These are phyloP conservation scores for Sporothrix pallida DNA, from an alignment of 2,329 filamentous ascomycete species.

Conservation along the genomic window DNA sequence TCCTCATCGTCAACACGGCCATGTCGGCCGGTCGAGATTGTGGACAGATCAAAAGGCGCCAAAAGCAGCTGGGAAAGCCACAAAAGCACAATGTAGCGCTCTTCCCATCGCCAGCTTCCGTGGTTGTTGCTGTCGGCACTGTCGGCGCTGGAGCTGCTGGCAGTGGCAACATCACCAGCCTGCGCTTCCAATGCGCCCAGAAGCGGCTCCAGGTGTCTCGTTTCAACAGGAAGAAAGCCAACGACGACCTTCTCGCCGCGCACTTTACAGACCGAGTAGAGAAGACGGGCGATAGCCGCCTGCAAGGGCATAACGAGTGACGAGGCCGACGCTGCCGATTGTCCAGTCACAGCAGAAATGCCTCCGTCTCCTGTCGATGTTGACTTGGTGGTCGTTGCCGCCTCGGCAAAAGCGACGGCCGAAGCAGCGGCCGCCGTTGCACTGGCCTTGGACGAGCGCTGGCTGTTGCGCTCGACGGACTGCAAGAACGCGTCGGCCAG, in stretches of 20 bases:
- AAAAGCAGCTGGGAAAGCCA: conserved; percentile 86
- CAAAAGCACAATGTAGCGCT: conserved; percentile 82
- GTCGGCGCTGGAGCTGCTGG: conserved; percentile 35
- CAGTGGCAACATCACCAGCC: not conserved
- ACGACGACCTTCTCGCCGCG: conserved; percentile 91
- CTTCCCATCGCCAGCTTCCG: conserved; percentile 74
- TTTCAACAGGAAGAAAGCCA: conserved; percentile 88
- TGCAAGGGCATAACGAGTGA: conserved; percentile 61
- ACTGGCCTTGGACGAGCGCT: conserved; percentile 18
- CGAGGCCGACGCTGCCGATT: conserved; percentile 44
- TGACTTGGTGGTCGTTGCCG: not conserved
- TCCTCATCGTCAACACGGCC: conserved; percentile 31
- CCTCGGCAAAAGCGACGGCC: not conserved
- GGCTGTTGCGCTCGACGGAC: conserved; percentile 42
- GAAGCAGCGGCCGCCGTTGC: conserved; percentile 37
- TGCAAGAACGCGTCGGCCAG: conserved; percentile 78
- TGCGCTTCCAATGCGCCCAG: conserved; percentile 72
- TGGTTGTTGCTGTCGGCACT: conserved; percentile 16
- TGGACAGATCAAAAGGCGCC: conserved; percentile 87
- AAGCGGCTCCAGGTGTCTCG: conserved; percentile 80
- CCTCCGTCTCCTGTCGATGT: not conserved
- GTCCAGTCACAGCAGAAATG: not conserved
- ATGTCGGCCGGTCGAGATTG: conserved; percentile 67
- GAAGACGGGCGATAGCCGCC: conserved; percentile 74
- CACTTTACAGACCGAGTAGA: conserved; percentile 94